Base-by-base conservation (phyloP, 139 green algal genomes). In the Chlorella sorokiniana region DNA sequence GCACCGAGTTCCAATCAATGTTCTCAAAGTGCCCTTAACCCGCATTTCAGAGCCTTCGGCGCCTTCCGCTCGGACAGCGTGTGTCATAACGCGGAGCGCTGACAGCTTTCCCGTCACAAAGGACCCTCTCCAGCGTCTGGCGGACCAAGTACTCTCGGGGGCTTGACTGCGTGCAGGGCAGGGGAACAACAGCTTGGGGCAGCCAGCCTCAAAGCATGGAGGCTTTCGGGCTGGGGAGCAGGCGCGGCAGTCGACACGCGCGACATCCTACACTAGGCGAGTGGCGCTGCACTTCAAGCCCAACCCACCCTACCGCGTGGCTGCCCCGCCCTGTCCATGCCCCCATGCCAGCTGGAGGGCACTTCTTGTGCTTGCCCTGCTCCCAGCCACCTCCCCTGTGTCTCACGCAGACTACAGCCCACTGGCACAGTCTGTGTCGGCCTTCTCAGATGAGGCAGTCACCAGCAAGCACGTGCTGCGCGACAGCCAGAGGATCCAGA, bases 361-460 rank as follows among this genome's bases (percentile, higher is more conserved):
- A 4, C 27, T 40, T 16, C 31, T 11, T 22, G 5, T 41, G 62
- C 29, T 41, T 37, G 40, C 67, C 35, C 16, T 7, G 41, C 67
- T 23, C 45, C 18, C 23, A 9, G 10, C 14, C n/a, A 31, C 40
- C 41, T 61, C 42, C 25, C 10, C 29, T 61, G 1, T 29, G 10
- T 56, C n/a, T n/a, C n/a, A n/a, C 1, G 27, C 73, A 79, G 73
- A 79, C 11, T 79, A 38, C 52, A 69, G 37, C 37, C 73, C 73
- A 35, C 73, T 79, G 37, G 54, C 23, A 52, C 69, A 79, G 37
- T 79, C 73, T 10, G 54, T 51, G 8, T 29, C 37, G 5, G 51
- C 73, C 4, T 79, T 79, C n/a, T 44, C 65, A 10, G 65, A 35
- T 22, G 65, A 72, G 10, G 65, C 56, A n/a, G n/a, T n/a, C n/a